Percentiles rank a stretch among this genome's conserved stretches.
Conservation (phyloP, 2,329 filamentous ascomycete genomes). For the Daldinia sp. region DNA sequence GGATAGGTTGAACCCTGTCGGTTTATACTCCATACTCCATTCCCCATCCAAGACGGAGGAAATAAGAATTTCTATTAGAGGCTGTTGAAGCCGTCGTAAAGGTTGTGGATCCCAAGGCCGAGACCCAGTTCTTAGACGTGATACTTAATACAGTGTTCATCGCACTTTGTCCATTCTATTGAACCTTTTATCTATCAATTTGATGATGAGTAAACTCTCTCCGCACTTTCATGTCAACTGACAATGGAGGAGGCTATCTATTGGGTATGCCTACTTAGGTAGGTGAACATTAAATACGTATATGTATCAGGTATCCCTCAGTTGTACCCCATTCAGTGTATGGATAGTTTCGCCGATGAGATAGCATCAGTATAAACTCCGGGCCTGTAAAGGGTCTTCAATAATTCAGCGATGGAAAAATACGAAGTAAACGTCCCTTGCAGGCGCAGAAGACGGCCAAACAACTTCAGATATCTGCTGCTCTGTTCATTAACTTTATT, state of each 20-base stretch:
- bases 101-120: slow-evolving; percentile 3
- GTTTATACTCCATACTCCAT: slow-evolving; percentile 8
- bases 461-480: slow-evolving; percentile 14
- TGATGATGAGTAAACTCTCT: background rate
- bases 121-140: background rate
- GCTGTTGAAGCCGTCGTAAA: background rate
- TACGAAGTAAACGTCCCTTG: slow-evolving; percentile 2
- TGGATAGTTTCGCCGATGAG: background rate
- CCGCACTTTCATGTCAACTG: background rate
- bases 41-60: background rate
- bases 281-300: background rate
- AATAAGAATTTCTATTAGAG: slow-evolving; percentile 1
- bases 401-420: slow-evolving; percentile 30
- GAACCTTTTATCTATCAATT: background rate
- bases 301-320: background rate
- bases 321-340: background rate
- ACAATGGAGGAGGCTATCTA: background rate
- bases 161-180: background rate
- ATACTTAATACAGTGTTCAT: slow-evolving; percentile 3
- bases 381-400: background rate
- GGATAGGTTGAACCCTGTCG: background rate
- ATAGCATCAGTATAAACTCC: background rate
- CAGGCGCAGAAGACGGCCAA: slow-evolving; percentile 4
- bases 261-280: background rate
- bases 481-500: slow-evolving; percentile 23